Conservation (phyloP, 805 yeast genomes). For the Schwanniomyces polymorphus region DNA sequence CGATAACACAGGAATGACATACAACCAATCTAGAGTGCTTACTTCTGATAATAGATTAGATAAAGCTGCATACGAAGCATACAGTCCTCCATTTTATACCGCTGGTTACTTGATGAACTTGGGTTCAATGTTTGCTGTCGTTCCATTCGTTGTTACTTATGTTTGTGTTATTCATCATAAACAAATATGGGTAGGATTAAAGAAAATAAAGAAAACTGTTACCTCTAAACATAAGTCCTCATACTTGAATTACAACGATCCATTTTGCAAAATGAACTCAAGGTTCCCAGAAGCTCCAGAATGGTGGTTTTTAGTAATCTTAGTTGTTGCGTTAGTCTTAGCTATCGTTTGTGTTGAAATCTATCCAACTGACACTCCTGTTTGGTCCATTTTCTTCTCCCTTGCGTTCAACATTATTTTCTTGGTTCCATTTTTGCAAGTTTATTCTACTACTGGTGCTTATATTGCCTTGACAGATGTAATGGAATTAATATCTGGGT, state of each 20-base stretch:
- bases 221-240: slow-evolving; percentile 40
- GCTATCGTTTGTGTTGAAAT: slow-evolving; percentile 38
- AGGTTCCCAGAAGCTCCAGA: slow-evolving; percentile 42
- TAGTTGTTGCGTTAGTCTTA: slow-evolving; percentile 29
- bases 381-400: slow-evolving; percentile 20
- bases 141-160: slow-evolving; percentile 43
- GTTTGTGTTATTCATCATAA: slow-evolving; percentile 51
- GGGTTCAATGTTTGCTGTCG: slow-evolving; percentile 12
- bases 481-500: slow-evolving; percentile 21
- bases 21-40: slow-evolving; percentile 12
- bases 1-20: slow-evolving; percentile 18
- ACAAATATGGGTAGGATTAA: slow-evolving; percentile 18
- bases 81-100: slow-evolving; percentile 18
- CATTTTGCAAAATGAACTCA: slow-evolving; percentile 8
- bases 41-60: slow-evolving; percentile 23
- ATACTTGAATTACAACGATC: slow-evolving; percentile 6
- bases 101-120: slow-evolving; percentile 16
- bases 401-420: slow-evolving; percentile 20
- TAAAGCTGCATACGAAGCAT: slow-evolving; percentile 8
- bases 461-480: slow-evolving; percentile 14
- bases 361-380: slow-evolving; percentile 17
- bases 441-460: slow-evolving; percentile 14
- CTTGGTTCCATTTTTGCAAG: slow-evolving; percentile 16
- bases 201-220: slow-evolving; percentile 12
- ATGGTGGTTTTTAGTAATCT: slow-evolving; percentile 41